These are phyloP conservation scores for Rhododendron mucronatum DNA, from an alignment of 148 eudicot genomes.

Conservation along the genomic window DNA sequence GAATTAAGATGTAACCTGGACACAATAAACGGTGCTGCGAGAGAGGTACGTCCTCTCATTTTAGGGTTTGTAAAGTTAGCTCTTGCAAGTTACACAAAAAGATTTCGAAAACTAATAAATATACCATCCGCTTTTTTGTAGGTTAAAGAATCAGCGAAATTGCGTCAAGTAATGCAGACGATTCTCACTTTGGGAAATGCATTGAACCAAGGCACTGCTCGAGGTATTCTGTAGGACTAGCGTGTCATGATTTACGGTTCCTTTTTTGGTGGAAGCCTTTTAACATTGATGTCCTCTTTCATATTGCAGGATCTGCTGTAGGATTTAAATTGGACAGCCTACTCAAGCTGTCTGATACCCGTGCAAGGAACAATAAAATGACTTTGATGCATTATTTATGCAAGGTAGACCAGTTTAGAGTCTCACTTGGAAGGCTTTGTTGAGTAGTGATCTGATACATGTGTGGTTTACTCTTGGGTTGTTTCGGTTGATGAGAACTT, in stretches of 20 bases:
- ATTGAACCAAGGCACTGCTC: slow-evolving; percentile 97
- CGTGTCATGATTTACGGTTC: neutral
- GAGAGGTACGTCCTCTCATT: slow-evolving; percentile 49
- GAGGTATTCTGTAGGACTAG: slow-evolving; percentile 49
- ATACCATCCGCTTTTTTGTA: slow-evolving; percentile 18
- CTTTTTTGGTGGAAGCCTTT: slow-evolving; percentile 6
- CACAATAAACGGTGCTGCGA: slow-evolving; percentile 74
- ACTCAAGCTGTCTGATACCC: slow-evolving; percentile 92
- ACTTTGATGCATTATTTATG: slow-evolving; percentile 97
- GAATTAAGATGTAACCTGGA: slow-evolving; percentile 73
- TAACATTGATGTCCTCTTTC: slow-evolving; percentile 2
- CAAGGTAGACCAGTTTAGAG: slow-evolving; percentile 49
- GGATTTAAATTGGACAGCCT: slow-evolving; percentile 98
- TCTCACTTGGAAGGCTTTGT: neutral
- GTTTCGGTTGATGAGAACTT: neutral
- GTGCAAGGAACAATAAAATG: slow-evolving; percentile 96
- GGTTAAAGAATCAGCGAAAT: slow-evolving; percentile 84
- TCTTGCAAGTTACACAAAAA: neutral
- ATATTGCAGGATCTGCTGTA: slow-evolving; percentile 76
- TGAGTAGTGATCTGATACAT: slow-evolving; percentile 2
- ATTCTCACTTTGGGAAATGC: slow-evolving; percentile 96
- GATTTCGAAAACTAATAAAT: neutral
- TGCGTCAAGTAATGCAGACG: slow-evolving; percentile 98
- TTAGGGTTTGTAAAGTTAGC: neutral
- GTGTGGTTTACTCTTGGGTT: neutral